phyloP scores from a whole-genome alignment of 495 filamentous ascomycete species.

The Aspergillus avenaceus region DNA sequence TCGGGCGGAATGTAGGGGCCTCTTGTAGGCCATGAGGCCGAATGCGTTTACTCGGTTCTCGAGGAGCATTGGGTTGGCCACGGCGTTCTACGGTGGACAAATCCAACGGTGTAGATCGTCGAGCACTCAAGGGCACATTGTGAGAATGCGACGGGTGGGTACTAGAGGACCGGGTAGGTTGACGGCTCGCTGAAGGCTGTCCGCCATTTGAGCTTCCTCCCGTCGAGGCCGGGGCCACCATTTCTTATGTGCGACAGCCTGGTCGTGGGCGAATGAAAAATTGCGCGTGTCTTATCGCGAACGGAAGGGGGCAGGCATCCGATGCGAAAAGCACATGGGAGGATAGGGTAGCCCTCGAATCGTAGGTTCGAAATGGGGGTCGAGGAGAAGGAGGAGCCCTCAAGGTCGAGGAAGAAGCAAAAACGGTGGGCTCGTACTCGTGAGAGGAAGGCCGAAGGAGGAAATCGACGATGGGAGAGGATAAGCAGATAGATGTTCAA shows the following conservation, averaged over 20 bases:
- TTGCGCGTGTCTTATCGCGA: slow-evolving; percentile 25
- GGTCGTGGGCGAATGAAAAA: slow-evolving; percentile 10
- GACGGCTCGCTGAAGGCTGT: slow-evolving; percentile 31
- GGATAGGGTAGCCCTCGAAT: slow-evolving; percentile 14
- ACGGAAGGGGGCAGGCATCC: slow-evolving; percentile 22
- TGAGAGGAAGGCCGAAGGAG: slow-evolving; percentile 16
- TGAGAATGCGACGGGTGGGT: slow-evolving; percentile 47
- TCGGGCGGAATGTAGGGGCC: slow-evolving; percentile 87
- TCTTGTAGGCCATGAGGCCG: slow-evolving; percentile 82
- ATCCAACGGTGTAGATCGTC: slow-evolving; percentile 71
- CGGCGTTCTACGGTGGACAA: slow-evolving; percentile 87
- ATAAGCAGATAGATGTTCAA: slow-evolving; percentile 24
- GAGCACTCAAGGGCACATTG: slow-evolving; percentile 65
- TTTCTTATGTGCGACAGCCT: slow-evolving; percentile 26
- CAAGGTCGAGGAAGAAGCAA: slow-evolving; percentile 6
- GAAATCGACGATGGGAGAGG: slow-evolving; percentile 21
- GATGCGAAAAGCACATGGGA: slow-evolving; percentile 34
- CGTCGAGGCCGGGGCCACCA: slow-evolving; percentile 51
- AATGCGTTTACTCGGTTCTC: slow-evolving; percentile 70
- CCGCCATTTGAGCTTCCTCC: slow-evolving; percentile 39
- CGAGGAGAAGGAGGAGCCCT: neutral
- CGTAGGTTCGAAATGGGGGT: slow-evolving; percentile 5
- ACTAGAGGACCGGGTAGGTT: slow-evolving; percentile 40
- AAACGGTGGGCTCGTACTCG: slow-evolving; percentile 11
- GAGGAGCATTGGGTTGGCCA: slow-evolving; percentile 68